These are phyloP conservation scores for Aphanoascus verrucosus DNA, from an alignment of 2,329 filamentous ascomycete species.

Conservation along the genomic window DNA sequence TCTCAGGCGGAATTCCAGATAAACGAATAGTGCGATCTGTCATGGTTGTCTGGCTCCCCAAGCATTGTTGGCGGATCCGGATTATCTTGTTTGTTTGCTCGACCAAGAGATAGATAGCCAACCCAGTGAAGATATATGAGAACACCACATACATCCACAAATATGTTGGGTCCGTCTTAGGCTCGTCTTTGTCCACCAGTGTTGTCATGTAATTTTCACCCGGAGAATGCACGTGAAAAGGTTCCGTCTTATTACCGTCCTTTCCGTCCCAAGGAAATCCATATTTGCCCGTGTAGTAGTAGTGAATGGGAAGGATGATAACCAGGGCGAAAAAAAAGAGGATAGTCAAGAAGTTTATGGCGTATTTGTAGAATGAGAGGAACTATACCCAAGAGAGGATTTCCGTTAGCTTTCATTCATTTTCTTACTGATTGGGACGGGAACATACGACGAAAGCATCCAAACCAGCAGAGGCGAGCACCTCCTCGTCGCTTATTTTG, in stretches of 20 bases:
- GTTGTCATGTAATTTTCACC: conserved; percentile 24
- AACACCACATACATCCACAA: conserved; percentile 94
- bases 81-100: conserved; percentile 78
- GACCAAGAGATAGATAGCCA: conserved; percentile 75
- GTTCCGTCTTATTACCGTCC: conserved; percentile 27
- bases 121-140: conserved; percentile 76
- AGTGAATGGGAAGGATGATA: conserved; percentile 79
- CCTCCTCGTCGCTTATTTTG: conserved; percentile 74
- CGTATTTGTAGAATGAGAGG: conserved; percentile 90
- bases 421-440: neutral
- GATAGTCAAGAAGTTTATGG: conserved; percentile 67
- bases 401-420: conserved; percentile 8
- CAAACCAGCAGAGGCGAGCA: conserved; percentile 78
- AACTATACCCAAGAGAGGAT: conserved; percentile 43
- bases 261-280: conserved; percentile 27
- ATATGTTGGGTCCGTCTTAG: conserved; percentile 42
- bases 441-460: conserved; percentile 77
- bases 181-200: conserved; percentile 13
- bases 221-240: conserved; percentile 19
- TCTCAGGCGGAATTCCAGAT: conserved; percentile 70
- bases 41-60: conserved; percentile 87
- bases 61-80: conserved; percentile 73
- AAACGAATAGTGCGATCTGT: conserved; percentile 89
- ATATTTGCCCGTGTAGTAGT: conserved; percentile 46
- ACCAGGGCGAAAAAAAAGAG: conserved; percentile 71